Base-by-base conservation (phyloP, 2,329 filamentous ascomycete genomes). In the Coniochaeta prunicola region DNA sequence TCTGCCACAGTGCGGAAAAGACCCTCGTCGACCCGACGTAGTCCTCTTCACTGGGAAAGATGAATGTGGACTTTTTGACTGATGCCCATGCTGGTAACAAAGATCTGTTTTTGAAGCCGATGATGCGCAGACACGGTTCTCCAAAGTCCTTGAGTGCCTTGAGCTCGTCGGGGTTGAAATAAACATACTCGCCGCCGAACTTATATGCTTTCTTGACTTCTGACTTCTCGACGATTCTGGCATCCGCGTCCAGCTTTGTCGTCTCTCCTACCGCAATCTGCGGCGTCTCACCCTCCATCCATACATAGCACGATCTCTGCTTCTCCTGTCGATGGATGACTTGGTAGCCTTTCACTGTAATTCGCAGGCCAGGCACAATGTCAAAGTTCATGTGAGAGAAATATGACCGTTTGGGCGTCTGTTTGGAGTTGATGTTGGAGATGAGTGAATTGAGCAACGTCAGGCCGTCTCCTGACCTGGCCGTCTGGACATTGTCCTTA, bases 121-220 rank as follows among this genome's bases (percentile, higher is more conserved):
- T 89, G 64, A 99, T 89, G 5, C 92, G 87, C 59, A 99, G 89
- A 13, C 90, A 79, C 0, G 91, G 90, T 1, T 89, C 81, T 2
- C 92, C 93, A 66, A 96, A 96, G 64, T 90, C 78, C 61, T 87
- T 87, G 60, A 99, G 80, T 21, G 82, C 76, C 59, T 87, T 88
- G 61, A 93, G 85, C 70, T 99, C 93, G 34, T 97, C 92, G 0
- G 87, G 82, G 0, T 87, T 87, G 70, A 99, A 99, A 55, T 88
- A 83, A 53, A 99, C 85, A 54, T 91, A 91, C 64, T 96, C 91
- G 40, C 91, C 92, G 13, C 93, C 94, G 68, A 97, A 97, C 67
- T 94, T 97, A 78, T 94, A 99, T 0, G 93, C 94, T 72, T 94
- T 97, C 60, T 89, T 89, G 21, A 96, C 83, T 67, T 97, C 92